These are phyloP conservation scores for Podospora australis DNA, from an alignment of 495 filamentous ascomycete genomes.

Conservation along the genomic window DNA sequence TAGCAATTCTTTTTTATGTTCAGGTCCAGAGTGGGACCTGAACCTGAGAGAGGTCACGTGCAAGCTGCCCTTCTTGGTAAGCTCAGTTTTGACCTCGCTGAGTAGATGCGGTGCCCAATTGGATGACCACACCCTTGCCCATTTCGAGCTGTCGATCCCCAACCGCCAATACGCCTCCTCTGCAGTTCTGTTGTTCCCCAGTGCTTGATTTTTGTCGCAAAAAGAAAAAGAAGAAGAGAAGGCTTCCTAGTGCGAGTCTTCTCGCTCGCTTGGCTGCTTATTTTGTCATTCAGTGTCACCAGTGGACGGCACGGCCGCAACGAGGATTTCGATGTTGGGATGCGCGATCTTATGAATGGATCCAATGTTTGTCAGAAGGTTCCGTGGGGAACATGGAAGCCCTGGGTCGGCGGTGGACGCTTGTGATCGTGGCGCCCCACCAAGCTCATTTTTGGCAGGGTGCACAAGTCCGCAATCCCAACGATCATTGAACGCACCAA, in stretches of 20 bases:
- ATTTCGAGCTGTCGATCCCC: conserved; percentile 27
- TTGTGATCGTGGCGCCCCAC: no score
- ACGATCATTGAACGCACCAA: no score
- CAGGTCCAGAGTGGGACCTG: no score
- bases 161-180: conserved; percentile 11
- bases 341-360: neutral
- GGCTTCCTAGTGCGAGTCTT: neutral
- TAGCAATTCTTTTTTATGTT: no score
- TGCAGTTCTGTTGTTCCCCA: neutral
- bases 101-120: neutral
- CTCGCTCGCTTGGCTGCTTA: neutral
- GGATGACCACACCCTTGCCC: conserved; percentile 13
- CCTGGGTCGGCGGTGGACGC: no score
- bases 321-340: neutral
- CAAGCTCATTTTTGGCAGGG: no score
- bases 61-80: no score
- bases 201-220: conserved; percentile 9
- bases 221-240: no score
- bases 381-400: no score
- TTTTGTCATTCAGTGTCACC: neutral
- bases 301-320: neutral
- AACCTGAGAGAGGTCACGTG: no score
- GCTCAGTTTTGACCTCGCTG: no score
- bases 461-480: no score
- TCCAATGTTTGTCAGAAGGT: neutral